Evolutionary conservation across 176 grass and related monocot species (phyloP), one percentile per base, ranked within the genome.

Genomic region (Phyllostachys edulis): DNA sequence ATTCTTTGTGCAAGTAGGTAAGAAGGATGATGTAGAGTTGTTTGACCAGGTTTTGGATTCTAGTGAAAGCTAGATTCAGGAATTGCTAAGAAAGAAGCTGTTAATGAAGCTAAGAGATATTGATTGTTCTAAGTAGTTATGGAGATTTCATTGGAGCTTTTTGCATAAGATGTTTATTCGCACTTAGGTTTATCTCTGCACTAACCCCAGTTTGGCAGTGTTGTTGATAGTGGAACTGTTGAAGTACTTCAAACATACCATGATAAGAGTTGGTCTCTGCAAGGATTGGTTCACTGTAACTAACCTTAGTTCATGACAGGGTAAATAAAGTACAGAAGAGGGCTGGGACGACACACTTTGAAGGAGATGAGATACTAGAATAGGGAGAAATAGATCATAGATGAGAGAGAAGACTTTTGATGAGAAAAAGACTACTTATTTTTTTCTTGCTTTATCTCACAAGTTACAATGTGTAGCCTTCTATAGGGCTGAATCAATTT

Each of bases 31-130:
- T 51, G 9, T 71, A 70, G 3, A 26, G 27, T 46, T 70, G 52
- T 61, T 74, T 80, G 57, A 66, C 26, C 34, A 69, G 39, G 9
- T 77, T 77, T 50, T 39, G 3, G 36, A 18, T 77, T 69, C 11
- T 76, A 37, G 63, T 32, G 27, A 81, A 76, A 82, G 4, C 61
- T 77, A 59, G 71, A 77, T 76, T 49, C 11, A 72, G 68, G 21
- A 51, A 67, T 82, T 68, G 9, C n/a, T 60, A 68, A 47, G 16
- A 46, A 67, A 69, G 42, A 51, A 20, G 1, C 13, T 47, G 23
- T 12, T 61, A 46, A 72, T 62, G 4, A 72, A 62, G 42, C 27
- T 79, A 11, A 4, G 12, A 62, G 24, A 23, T 79, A 15, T 62
- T 79, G 49, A 12, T 50, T 70, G 9, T 36, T 75, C 27, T 38